Conservation (phyloP, 768 basidiomycete species). For the Tylopilus intermedius region DNA sequence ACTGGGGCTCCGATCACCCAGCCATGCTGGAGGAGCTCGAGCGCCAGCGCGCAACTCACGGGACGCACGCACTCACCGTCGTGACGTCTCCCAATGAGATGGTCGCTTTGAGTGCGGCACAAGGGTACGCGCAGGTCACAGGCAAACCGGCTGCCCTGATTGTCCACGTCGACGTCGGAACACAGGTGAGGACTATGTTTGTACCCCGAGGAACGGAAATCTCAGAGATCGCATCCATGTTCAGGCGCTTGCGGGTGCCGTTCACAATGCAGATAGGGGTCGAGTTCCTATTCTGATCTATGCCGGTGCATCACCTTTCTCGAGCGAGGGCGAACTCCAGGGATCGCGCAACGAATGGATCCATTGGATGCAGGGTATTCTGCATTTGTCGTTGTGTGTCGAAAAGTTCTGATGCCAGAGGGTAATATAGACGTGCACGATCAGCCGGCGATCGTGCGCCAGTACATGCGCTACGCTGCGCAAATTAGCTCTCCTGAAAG, state of each 20-base stretch:
- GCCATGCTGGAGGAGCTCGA: conserved; percentile 66
- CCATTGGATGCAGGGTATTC: conserved; percentile 62
- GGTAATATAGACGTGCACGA: conserved; percentile 55
- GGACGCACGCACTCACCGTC: conserved; percentile 42
- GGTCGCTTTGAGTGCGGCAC: conserved; percentile 69
- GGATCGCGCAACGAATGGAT: conserved; percentile 72
- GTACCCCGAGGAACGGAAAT: background rate
- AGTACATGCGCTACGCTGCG: conserved; percentile 66
- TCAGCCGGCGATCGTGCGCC: conserved; percentile 64
- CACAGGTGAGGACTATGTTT: conserved; percentile 40
- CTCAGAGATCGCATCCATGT: background rate
- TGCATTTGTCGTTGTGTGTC: background rate
- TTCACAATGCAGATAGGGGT: conserved; percentile 65
- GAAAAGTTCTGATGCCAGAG: background rate
- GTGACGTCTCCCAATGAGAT: conserved; percentile 73
- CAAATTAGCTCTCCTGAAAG: conserved; percentile 56
- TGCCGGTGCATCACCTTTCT: conserved; percentile 64
- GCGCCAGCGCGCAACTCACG: conserved; percentile 40
- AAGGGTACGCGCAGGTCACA: conserved; percentile 63
- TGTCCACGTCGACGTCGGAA: conserved; percentile 70
- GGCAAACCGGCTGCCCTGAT: conserved; percentile 68
- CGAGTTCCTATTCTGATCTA: conserved; percentile 65
- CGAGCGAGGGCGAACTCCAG: conserved; percentile 48
- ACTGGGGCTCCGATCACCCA: conserved; percentile 77
- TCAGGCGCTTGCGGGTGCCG: conserved; percentile 62